Evolutionary conservation across 495 filamentous ascomycete species (phyloP), one percentile per base, ranked within the genome.

Genomic region (Talaromyces adpressus): DNA sequence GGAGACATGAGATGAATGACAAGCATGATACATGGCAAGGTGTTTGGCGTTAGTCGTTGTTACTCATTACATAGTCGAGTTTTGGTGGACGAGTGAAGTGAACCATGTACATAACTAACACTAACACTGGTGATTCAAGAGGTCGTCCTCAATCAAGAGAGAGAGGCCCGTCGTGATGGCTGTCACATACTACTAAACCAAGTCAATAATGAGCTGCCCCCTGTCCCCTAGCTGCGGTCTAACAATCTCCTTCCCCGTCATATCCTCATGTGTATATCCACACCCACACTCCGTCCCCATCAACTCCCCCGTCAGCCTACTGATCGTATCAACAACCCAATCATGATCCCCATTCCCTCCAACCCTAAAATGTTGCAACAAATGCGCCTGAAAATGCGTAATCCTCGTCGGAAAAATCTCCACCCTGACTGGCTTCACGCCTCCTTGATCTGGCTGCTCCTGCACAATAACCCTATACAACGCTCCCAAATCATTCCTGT

Each of bases 401-500:
- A 72, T 63, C 6, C 67, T 54, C 30, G 69, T 74, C 30, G 73
- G 73, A 41, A 73, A 73, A 1, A 75, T 68, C 63, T 74, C 72
- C 58, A 75, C 62, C 39, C 64, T 59, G 60, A 70, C 68, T 18
- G 71, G 59, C 27, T 14, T 34, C 20, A 57, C 1, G 22, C 32
- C 32, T 39, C 54, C n/a, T 22, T 41, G 36, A 2, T 41, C 29
- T 0, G 6, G 6, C 25, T 54, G 29, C 34, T 68, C 68, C 14
- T 5, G 34, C n/a, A 73, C 65, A 63, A 66, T 23, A 66, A 79
- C 71, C 63, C 72, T 72, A 75, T 76, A 79, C n/a, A 78, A 45
- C 52, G 69, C 76, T 14, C 74, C 69, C 12, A 79, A 62, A 64
- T 79, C 76, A 72, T 79, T 79, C 57, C 76, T 62, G 69, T 58